phyloP scores from a whole-genome alignment of 1,139 yeast species.

The Hemisphaericaspora subhashii region DNA sequence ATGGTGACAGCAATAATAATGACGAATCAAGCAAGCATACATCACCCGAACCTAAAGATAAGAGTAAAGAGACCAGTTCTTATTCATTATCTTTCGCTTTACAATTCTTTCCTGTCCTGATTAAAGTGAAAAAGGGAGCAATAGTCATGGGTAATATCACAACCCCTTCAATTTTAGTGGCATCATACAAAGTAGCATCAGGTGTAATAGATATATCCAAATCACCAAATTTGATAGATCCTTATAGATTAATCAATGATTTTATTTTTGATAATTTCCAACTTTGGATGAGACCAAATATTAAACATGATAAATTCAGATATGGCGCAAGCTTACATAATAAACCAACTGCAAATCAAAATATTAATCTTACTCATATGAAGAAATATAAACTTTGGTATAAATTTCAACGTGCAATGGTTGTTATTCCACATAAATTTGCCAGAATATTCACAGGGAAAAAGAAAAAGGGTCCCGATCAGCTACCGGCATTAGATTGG shows the following conservation, averaged over 20 bases:
- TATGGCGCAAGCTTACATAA: slow-evolving; percentile 7
- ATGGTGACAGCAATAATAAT: slow-evolving; percentile 7
- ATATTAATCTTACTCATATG: slow-evolving; percentile 12
- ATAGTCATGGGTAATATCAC: slow-evolving; percentile 74
- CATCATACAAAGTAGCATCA: slow-evolving; percentile 56
- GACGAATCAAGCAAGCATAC: slow-evolving; percentile 1
- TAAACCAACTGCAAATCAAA: slow-evolving; percentile 3
- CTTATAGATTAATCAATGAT: slow-evolving; percentile 47
- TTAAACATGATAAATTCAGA: slow-evolving; percentile 43
- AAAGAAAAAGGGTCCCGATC: slow-evolving; percentile 9
- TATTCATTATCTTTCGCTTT: slow-evolving; percentile 26
- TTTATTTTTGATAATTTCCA: slow-evolving; percentile 51
- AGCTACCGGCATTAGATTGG: slow-evolving; percentile 27
- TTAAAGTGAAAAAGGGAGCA: slow-evolving; percentile 67
- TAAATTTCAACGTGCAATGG: slow-evolving; percentile 23
- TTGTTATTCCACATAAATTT: slow-evolving; percentile 14
- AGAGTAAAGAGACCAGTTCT: not conserved
- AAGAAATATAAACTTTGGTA: slow-evolving; percentile 22
- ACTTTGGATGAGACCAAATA: slow-evolving; percentile 66
- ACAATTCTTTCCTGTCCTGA: slow-evolving; percentile 55
- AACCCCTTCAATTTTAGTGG: slow-evolving; percentile 71
- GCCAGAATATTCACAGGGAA: slow-evolving; percentile 6
- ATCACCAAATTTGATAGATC: slow-evolving; percentile 54
- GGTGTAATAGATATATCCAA: slow-evolving; percentile 60
- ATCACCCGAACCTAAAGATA: not conserved